Conservation (phyloP, 352 stramenopile genomes). For the Pythium aristosporum region DNA sequence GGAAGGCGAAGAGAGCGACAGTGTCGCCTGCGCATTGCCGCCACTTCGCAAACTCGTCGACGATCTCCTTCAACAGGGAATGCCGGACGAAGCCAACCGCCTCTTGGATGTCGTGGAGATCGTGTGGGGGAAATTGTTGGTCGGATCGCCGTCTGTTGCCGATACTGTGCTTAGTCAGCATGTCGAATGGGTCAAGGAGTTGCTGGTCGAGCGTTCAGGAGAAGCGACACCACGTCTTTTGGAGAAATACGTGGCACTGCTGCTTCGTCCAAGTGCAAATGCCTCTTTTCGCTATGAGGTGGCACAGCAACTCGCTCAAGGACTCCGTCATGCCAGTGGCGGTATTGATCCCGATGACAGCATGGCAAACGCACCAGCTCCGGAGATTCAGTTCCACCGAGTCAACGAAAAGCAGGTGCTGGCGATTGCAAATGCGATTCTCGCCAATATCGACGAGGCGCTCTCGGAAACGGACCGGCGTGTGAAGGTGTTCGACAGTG, state of each 20-base stretch:
- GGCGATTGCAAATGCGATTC: constrained; percentile 32
- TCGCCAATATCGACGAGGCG: constrained; percentile 34
- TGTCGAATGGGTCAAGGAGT: constrained; percentile 34
- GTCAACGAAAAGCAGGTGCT: constrained; percentile 38
- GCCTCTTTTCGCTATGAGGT: constrained; percentile 24
- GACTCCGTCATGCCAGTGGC: constrained; percentile 29
- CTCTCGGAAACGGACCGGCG: constrained; percentile 29
- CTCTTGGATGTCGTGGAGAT: constrained; percentile 21
- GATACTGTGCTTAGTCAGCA: constrained; percentile 1
- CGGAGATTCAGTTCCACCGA: constrained; percentile 22
- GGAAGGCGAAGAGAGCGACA: constrained; percentile 18
- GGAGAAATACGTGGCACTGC: constrained; percentile 33
- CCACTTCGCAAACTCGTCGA: constrained; percentile 19
- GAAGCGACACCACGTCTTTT: constrained; percentile 25
- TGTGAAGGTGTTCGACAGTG: constrained; percentile 39
- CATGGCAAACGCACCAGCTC: neutral
- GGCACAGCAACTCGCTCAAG: constrained; percentile 34
- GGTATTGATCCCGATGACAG: constrained; percentile 19
- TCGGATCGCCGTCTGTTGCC: neutral
- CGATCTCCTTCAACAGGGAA: constrained; percentile 13
- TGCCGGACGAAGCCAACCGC: constrained; percentile 17
- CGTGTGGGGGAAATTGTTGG: constrained; percentile 14
- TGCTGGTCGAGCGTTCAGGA: constrained; percentile 10
- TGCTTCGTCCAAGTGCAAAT: constrained; percentile 33
- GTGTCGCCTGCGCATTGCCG: constrained; percentile 6